These are phyloP conservation scores for Moesziomyces aphidis DNA, from an alignment of 1,284 basidiomycete species.

Conservation along the genomic window DNA sequence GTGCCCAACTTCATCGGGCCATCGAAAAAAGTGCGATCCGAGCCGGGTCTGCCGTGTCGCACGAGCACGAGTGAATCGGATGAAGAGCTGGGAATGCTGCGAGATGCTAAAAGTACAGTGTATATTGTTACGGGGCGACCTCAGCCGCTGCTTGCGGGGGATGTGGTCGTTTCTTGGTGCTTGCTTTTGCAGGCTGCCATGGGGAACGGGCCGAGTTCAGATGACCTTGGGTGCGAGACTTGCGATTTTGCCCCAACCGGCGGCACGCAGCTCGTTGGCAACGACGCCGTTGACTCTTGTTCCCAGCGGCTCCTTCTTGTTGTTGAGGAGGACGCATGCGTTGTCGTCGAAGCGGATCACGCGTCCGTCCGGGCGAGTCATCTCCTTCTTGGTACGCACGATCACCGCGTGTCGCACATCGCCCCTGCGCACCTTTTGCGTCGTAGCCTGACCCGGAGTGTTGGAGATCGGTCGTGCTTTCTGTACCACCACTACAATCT, in stretches of 20 bases:
- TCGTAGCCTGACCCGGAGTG: conserved; percentile 69
- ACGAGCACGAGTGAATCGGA: too few relatives aligned
- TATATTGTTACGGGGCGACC: not conserved
- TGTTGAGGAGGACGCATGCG: conserved; percentile 93
- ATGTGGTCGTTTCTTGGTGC: not conserved
- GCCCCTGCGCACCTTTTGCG: conserved; percentile 79
- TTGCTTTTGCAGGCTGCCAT: not conserved
- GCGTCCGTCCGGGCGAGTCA: conserved; percentile 86
- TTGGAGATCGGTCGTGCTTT: conserved; percentile 81
- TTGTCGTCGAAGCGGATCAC: conserved; percentile 96
- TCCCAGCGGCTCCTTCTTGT: conserved; percentile 95
- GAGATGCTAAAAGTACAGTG: conserved; percentile 34
- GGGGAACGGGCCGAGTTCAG: conserved; percentile 9
- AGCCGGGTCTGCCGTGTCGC: too few relatives aligned
- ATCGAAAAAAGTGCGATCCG: too few relatives aligned
- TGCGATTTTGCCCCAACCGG: conserved; percentile 95
- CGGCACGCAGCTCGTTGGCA: conserved; percentile 86
- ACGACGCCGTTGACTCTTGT: conserved; percentile 95
- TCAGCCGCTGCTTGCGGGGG: too few relatives aligned
- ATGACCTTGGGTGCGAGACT: conserved; percentile 89
- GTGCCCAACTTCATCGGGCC: too few relatives aligned
- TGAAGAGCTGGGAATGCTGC: not conserved
- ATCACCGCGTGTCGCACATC: conserved; percentile 95
- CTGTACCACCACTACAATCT: conserved; percentile 96
- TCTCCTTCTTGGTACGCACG: conserved; percentile 87